Evolutionary conservation across 345 rosid genomes (phyloP).

Genomic region (Pugionium dolabratum): DNA sequence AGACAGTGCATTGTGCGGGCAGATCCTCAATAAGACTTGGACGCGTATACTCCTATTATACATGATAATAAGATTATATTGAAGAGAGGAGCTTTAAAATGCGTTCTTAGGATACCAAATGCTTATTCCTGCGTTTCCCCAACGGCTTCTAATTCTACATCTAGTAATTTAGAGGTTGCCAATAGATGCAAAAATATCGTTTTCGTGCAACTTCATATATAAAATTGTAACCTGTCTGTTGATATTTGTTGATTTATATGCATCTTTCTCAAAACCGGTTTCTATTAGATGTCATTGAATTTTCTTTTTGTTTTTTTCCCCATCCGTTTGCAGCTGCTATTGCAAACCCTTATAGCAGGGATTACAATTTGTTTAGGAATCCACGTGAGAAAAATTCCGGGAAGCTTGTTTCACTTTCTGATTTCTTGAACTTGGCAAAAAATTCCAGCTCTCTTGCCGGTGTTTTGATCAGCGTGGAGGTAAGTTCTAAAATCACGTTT

Average conservation of each 20-base stretch:
- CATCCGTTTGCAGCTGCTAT: conserved; percentile 58
- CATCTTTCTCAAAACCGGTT: conserved; percentile 7
- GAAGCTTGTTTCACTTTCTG: conserved; percentile 52
- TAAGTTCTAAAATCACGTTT: conserved; percentile 32
- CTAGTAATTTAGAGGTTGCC: conserved; percentile 10
- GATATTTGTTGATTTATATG: not conserved
- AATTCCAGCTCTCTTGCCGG: conserved; percentile 62
- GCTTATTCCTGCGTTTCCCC: not conserved
- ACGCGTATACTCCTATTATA: not conserved
- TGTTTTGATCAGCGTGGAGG: conserved; percentile 81
- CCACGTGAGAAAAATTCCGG: conserved; percentile 57
- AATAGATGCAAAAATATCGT: not conserved
- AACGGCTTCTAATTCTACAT: not conserved
- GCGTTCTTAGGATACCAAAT: not conserved
- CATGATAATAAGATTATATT: conserved; percentile 5
- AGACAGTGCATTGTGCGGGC: conserved; percentile 11
- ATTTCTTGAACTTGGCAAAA: conserved; percentile 67
- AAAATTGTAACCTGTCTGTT: not conserved
- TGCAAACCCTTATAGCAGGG: conserved; percentile 46
- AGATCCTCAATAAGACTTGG: not conserved
- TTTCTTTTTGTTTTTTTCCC: not conserved
- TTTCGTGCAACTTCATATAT: not conserved
- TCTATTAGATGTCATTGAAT: conserved; percentile 5
- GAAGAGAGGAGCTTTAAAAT: not conserved
- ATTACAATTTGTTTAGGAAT: conserved; percentile 55